phyloP scores from a whole-genome alignment of 805 yeast species.

The Pichia heedii region DNA sequence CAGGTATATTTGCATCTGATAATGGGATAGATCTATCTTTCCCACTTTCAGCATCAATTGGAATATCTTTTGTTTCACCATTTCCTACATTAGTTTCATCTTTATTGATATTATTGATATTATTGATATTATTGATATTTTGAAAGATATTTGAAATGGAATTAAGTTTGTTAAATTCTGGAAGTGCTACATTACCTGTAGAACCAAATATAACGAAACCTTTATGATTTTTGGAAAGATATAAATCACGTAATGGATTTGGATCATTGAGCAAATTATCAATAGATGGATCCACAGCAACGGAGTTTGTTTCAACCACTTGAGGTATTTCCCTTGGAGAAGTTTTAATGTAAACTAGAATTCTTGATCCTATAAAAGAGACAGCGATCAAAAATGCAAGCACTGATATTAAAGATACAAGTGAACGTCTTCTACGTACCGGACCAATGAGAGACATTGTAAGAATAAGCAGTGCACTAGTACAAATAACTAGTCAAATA shows the following conservation, averaged over 20 bases:
- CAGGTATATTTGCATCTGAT: slow-evolving; percentile 19
- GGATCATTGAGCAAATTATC: slow-evolving; percentile 14
- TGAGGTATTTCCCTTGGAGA: no score
- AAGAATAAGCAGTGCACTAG: no score
- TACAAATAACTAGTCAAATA: no score
- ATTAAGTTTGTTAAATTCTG: background rate
- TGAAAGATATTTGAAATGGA: background rate
- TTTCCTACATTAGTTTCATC: background rate
- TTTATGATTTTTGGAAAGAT: slow-evolving; percentile 14
- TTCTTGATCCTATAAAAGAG: background rate
- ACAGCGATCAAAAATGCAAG: background rate
- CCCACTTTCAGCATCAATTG: no score
- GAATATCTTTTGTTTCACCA: slow-evolving; percentile 7
- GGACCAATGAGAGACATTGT: background rate
- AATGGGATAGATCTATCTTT: slow-evolving; percentile 25
- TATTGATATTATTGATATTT: background rate
- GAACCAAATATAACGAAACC: slow-evolving; percentile 21
- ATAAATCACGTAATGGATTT: slow-evolving; percentile 17
- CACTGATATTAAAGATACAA: background rate
- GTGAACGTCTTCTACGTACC: background rate
- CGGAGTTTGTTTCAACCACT: background rate
- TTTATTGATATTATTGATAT: background rate
- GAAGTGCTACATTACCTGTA: slow-evolving; percentile 18
- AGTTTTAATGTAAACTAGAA: background rate
- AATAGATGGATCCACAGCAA: background rate